Base-by-base conservation (phyloP, 148 eudicot genomes). In the Persicaria maculosa region DNA sequence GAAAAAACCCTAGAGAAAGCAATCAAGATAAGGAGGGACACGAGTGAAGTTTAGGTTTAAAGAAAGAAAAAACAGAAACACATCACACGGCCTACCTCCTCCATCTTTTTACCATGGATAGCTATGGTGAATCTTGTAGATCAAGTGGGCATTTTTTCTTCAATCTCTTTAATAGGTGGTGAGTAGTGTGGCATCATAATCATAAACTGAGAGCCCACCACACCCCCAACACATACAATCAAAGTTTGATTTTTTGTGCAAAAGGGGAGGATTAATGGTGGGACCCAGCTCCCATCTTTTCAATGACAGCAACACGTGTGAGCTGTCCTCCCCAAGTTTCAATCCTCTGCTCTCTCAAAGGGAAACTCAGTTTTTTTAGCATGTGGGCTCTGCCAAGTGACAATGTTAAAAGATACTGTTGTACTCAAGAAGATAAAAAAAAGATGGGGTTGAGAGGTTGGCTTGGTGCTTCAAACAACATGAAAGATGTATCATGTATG, bases 231-330 rank as follows among this genome's bases (percentile, higher is more conserved):
- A 65, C 31, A 36, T 40, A 65, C 16, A 36, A 65, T 65, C 70
- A 65, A 65, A 65, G 55, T 72, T 72, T 72, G 55, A 50, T 72
- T 72, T 57, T 72, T 72, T 72, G 74, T 72, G 44, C 44, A 74
- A 71, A 69, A 62, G 76, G 78, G 46, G 11, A 40, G 40, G 70
- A n/a, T 36, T 36, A 4, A 40, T 65, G 70, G 70, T 40, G 17
- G 82, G 78, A 54, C 68, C 78, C 68, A 73, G n/a, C 4, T 15
- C 50, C 68, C 50, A 50, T 68, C 61, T 79, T 77, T 62, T 52
- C 45, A 77, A 64, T 79, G 85, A 83, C 83, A 82, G 62, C 85
- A 81, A 79, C 83, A 81, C 85, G 86, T 83, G 85, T 80, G 83
- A 81, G 77, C 79, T 68, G 80, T 77, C 77, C 76, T 83, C 79